Evolutionary conservation across 805 yeast genomes (phyloP), one percentile per base, ranked within the genome.

Genomic region (Komagataella mondaviorum): DNA sequence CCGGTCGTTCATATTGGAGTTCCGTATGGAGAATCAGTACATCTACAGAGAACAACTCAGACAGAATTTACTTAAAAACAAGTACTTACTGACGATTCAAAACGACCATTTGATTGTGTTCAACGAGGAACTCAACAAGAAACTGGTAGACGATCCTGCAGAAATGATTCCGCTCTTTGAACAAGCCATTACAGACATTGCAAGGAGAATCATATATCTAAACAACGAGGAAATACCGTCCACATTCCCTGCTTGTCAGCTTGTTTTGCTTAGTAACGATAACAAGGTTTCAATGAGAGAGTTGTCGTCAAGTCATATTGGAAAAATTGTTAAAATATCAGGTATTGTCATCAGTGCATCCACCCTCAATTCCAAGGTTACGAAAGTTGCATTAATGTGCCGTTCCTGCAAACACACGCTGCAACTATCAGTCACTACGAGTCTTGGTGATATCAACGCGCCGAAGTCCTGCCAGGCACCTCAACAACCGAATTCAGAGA

Each of bases 321-420:
- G 96, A 23, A 87, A 88, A 64, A 84, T 93, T 51, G 91, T 93
- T 43, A 75, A 96, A 52, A 79, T 93, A 47, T 86, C 96, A 18
- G 99, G 99, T 30, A 93, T 93, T 59, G 77, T 93, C 58, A 91
- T 93, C 53, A 84, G 95, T 49, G 86, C 97, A 1, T 86, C 96
- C 3, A 90, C 95, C 24, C 73, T 93, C 52, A 73, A 85, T 39
- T 89, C 97, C 1, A 81, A 93, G 59, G 96, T 98, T 23, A 85
- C 96, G 0, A 74, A 72, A 51, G 80, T 90, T 30, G 89, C 86
- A 56, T 70, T 93, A 52, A 81, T 90, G 76, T 93, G 99, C 68
- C 78, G 95, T 55, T 75, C 78, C 50, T 93, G 99, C 69, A 79
- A 88, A 57, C 95, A 89, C 62, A 82, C 93, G 2, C 77, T 80